Percentiles rank a stretch among this genome's conserved stretches.
Evolutionary conservation across 208 protist genomes (phyloP).

Genomic region (Entamoeba histolytica): DNA sequence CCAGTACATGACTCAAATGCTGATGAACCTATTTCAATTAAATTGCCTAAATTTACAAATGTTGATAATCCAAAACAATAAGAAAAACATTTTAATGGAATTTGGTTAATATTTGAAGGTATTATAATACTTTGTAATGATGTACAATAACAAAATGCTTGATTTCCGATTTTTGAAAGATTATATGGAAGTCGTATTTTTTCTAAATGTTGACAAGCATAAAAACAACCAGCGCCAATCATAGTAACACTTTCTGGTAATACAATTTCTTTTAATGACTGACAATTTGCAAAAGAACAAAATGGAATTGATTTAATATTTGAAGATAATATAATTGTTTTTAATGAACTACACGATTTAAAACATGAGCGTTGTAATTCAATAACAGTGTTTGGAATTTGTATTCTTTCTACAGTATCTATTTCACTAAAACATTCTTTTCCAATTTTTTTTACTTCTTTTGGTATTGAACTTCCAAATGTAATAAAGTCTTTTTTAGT

Average conservation of each 20-base stretch:
- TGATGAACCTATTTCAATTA: not conserved
- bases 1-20: not conserved
- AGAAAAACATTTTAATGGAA: not conserved
- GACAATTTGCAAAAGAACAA: not conserved
- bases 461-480: not conserved
- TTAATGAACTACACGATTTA: not conserved
- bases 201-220: not conserved
- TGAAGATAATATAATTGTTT: not conserved
- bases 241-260: not conserved
- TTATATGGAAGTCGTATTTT: not conserved
- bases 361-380: not conserved
- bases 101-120: not conserved
- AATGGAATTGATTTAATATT: not conserved
- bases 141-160: not conserved
- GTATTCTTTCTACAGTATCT: not conserved
- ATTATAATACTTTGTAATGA: not conserved
- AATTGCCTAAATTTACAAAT: not conserved
- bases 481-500: not conserved
- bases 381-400: not conserved
- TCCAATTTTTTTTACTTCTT: not conserved
- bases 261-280: not conserved
- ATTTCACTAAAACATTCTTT: not conserved
- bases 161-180: not conserved
- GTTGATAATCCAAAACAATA: not conserved
- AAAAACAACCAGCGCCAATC: not conserved